Percentiles rank a stretch among this genome's conserved stretches.
phyloP scores from a whole-genome alignment of 2,329 filamentous ascomycete genomes.

The Periconia sp. region DNA sequence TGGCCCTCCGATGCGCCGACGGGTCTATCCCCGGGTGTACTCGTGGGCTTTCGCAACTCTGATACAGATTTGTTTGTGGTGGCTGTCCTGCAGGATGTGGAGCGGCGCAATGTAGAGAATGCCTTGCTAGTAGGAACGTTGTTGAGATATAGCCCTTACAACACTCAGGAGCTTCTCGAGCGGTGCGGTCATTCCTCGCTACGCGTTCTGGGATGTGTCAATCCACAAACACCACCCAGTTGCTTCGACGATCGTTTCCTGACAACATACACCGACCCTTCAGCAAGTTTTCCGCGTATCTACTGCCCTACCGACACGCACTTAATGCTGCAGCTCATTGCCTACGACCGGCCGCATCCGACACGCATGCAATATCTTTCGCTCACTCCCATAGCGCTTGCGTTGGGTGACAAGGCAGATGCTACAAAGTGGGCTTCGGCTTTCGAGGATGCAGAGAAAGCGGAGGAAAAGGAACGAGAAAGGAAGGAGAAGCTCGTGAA shows the following conservation, averaged over 20 bases:
- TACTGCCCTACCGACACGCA: constrained; percentile 69
- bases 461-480: constrained; percentile 70
- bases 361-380: constrained; percentile 96
- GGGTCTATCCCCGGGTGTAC: constrained; percentile 77
- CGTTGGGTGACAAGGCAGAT: constrained; percentile 69
- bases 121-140: constrained; percentile 84
- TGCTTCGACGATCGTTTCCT: constrained; percentile 72
- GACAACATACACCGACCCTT: constrained; percentile 61
- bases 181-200: constrained; percentile 83
- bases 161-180: constrained; percentile 79
- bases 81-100: constrained; percentile 86
- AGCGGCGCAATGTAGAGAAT: constrained; percentile 84
- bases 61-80: constrained; percentile 89
- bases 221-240: constrained; percentile 59
- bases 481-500: constrained; percentile 73
- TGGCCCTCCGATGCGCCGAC: constrained; percentile 89
- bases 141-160: constrained; percentile 80
- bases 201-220: constrained; percentile 85
- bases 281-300: constrained; percentile 70
- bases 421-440: constrained; percentile 47
- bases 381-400: constrained; percentile 83
- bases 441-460: constrained; percentile 66
- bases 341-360: constrained; percentile 86
- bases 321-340: constrained; percentile 81
- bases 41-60: constrained; percentile 96